Conservation (phyloP, 2,329 filamentous ascomycete species). For the Aspergillus latus region DNA sequence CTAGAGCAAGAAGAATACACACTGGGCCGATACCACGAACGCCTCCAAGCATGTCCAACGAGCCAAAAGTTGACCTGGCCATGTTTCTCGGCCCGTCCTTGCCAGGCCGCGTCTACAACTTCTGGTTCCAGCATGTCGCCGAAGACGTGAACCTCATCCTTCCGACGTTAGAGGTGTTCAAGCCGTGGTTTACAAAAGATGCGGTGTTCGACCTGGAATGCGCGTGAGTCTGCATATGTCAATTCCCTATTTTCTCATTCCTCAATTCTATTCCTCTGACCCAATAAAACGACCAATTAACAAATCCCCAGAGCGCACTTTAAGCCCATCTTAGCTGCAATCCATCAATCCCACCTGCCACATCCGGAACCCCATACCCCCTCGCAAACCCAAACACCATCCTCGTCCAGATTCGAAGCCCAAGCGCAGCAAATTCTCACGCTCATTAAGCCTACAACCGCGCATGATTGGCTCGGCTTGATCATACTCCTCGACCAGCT, state of each 20-base stretch:
- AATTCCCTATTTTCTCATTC: not conserved
- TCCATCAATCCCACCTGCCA: not conserved
- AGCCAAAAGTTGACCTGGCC: slow-evolving; percentile 3
- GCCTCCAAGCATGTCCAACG: not conserved
- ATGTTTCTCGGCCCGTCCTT: not conserved
- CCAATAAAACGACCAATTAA: not conserved
- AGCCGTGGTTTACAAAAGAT: slow-evolving; percentile 7
- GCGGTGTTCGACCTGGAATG: slow-evolving; percentile 8
- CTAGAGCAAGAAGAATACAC: not conserved
- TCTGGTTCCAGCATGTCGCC: slow-evolving; percentile 12
- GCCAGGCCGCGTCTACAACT: slow-evolving; percentile 1
- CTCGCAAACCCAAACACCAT: not conserved
- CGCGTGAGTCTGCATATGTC: slow-evolving; percentile 1
- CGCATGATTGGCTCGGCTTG: slow-evolving; percentile 45
- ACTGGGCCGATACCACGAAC: not conserved
- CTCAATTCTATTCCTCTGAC: not conserved
- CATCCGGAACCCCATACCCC: not conserved
- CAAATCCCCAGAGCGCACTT: not conserved
- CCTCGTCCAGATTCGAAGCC: not conserved
- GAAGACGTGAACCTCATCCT: slow-evolving; percentile 4
- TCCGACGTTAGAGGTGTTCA: not conserved
- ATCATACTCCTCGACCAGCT: slow-evolving; percentile 64
- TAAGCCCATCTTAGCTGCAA: slow-evolving; percentile 3
- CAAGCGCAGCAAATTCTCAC: slow-evolving; percentile 2
- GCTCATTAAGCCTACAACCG: not conserved